Evolutionary conservation across 805 yeast species (phyloP), one percentile per base, ranked within the genome.

Genomic region (Yarrowia divulgata): DNA sequence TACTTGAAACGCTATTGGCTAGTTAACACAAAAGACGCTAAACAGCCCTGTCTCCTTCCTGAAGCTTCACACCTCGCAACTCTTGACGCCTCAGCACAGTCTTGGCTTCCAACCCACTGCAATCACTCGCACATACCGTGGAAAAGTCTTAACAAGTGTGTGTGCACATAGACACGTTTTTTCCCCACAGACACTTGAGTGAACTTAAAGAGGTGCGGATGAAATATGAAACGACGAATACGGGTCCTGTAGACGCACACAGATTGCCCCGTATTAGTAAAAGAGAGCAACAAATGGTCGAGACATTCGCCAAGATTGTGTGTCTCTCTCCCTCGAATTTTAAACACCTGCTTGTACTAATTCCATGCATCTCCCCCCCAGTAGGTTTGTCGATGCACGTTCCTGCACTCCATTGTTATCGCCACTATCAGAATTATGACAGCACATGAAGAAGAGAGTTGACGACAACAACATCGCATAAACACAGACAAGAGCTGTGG

Each of bases 351-450:
- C 29, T 42, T 16, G 3, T 9, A 7, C 18, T 16, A 16, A 16
- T 19, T 23, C 23, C 55, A 29, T 9, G 16, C 19, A 5, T 3
- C 55, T 10, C 34, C 14, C 7, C n/a, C 5, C 29, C 29, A 23
- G 29, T 23, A 4, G 4, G 29, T 23, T 23, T 23, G 29, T 23
- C 4, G 32, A 54, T 39, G 60, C 60, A 54, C 43, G 35, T 39
- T 54, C 60, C 60, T 54, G 60, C 60, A 54, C 60, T 14, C 60
- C 60, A 54, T 19, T 39, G 45, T 54, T 54, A 54, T 54, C 60
- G 23, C 42, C 60, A 39, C 60, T 54, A 54, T 54, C 60, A 54
- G 58, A 52, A 35, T 37, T 52, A 12, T 19, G 58, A 52, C 58
- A 52, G 7, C 58, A 50, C 57, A 57, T n/a, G 23, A 19, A 45